These are phyloP conservation scores for Tilletia indica DNA, from an alignment of 1,284 basidiomycete genomes.

Conservation along the genomic window DNA sequence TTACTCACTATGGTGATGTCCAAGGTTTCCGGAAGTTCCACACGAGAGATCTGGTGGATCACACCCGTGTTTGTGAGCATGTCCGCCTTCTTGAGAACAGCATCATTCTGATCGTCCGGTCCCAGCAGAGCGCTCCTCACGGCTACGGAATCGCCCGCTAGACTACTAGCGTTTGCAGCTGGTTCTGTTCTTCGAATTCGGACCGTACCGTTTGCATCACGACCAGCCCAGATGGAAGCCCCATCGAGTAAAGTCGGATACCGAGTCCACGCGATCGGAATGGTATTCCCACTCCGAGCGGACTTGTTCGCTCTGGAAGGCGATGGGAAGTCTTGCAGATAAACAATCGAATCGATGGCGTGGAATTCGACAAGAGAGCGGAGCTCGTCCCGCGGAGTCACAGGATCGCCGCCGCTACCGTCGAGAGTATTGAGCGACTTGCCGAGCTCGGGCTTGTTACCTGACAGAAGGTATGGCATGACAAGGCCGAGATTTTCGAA, in stretches of 20 bases:
- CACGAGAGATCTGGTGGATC: conserved; percentile 79
- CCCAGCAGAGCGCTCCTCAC: not conserved
- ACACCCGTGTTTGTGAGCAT: conserved; percentile 83
- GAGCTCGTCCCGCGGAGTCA: conserved; percentile 63
- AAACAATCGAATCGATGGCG: conserved; percentile 73
- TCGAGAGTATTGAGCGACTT: conserved; percentile 60
- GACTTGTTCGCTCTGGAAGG: conserved; percentile 19
- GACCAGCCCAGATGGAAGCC: conserved; percentile 49
- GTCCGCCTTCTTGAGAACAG: conserved; percentile 59
- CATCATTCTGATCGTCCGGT: conserved; percentile 16
- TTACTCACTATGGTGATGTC: conserved; percentile 72
- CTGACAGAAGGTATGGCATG: conserved; percentile 74
- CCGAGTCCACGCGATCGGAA: conserved; percentile 23
- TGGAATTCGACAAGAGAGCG: conserved; percentile 82
- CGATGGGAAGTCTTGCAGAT: conserved; percentile 64
- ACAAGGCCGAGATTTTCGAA: conserved; percentile 85
- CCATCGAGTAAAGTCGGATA: conserved; percentile 57
- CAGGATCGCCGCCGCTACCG: conserved; percentile 39
- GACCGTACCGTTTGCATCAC: conserved; percentile 32
- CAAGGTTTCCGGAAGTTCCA: conserved; percentile 84
- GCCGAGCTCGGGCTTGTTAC: not conserved
- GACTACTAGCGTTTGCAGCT: too few species aligned
- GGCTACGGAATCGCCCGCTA: not conserved
- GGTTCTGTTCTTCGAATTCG: conserved; percentile 25
- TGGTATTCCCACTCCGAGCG: not conserved